Base-by-base conservation (phyloP, 2,329 filamentous ascomycete species). In the Claviceps capensis region DNA sequence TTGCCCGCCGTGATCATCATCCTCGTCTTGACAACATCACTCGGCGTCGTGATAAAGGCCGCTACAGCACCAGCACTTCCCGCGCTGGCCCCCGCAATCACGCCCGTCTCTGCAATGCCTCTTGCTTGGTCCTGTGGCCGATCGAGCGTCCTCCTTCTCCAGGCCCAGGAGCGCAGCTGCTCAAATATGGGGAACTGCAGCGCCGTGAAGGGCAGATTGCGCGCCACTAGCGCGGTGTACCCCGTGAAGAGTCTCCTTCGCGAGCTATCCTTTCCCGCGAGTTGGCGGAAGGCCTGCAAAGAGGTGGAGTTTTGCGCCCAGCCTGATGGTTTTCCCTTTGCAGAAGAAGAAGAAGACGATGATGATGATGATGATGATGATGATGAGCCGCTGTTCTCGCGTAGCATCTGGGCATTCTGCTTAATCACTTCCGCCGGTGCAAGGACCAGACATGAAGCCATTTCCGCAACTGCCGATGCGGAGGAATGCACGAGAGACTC, bases 341-440 rank as follows among this genome's bases (percentile, higher is more conserved):
- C 13, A 14, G 42, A 16, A 23, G 23, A 26, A 26, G 23, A 6
- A 26, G 23, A 26, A 6, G 23, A 26, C 1, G 23, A 16, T 8
- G 42, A 43, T 2, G 42, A 23, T 4, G 41, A 13, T 0, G 40
- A 42, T 2, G 40, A 8, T 22, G 40, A 43, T 23, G 41, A 8
- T 38, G 40, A 34, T 16, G 38, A 30, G 38, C 38, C 41, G 57
- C 44, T 53, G 55, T 53, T 59, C 16, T 55, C 61, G 36, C 61
- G 72, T 1, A 93, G 73, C 77, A 95, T 89, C 66, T 95, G 89
- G 0, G 90, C 88, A 66, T 95, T 95, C 64, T 95, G 89, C 70
- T 96, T 95, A 56, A 95, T 79, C 7, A 95, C 87, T 65, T 95
- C 89, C 14, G 88, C 88, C 0, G 89, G 90, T 0, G 89, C 91